A percentile compares a stretch with the other conserved stretches of the same genome.
Evolutionary conservation across 2,329 filamentous ascomycete species (phyloP).

Genomic region (Verticillium klebahnii): DNA sequence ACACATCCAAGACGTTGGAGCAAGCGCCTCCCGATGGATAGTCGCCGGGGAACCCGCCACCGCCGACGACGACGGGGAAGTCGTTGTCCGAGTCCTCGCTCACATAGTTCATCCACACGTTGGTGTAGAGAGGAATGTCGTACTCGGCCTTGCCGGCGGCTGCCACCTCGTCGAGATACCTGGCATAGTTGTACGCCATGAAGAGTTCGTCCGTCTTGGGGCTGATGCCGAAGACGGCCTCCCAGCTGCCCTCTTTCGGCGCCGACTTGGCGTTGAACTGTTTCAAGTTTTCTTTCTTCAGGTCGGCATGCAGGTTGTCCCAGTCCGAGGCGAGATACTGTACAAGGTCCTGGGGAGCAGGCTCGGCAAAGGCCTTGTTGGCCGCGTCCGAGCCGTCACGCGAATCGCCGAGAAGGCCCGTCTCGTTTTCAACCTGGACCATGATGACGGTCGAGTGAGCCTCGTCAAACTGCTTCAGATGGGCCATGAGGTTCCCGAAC

Average conservation of each 20-base stretch:
- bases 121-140: slow-evolving; percentile 19
- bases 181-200: slow-evolving; percentile 22
- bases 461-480: slow-evolving; percentile 33
- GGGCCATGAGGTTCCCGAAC: slow-evolving; percentile 22
- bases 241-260: slow-evolving; percentile 15
- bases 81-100: slow-evolving; percentile 14
- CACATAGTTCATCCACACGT: slow-evolving; percentile 22
- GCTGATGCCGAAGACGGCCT: slow-evolving; percentile 19
- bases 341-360: slow-evolving; percentile 17
- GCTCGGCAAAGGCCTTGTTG: slow-evolving; percentile 27
- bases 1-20: slow-evolving; percentile 23
- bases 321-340: background rate
- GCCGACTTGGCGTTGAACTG: background rate
- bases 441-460: slow-evolving; percentile 42
- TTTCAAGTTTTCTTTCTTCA: background rate
- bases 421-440: slow-evolving; percentile 50
- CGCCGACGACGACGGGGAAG: slow-evolving; percentile 19
- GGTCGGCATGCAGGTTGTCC: slow-evolving; percentile 3
- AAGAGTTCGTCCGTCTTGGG: slow-evolving; percentile 20
- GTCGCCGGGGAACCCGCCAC: slow-evolving; percentile 19
- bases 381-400: slow-evolving; percentile 35
- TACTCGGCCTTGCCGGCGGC: slow-evolving; percentile 18
- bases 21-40: slow-evolving; percentile 23
- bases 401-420: slow-evolving; percentile 41
- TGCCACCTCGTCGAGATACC: slow-evolving; percentile 20